These are phyloP conservation scores for Beauveria scarabaeidicola DNA, from an alignment of 2,329 filamentous ascomycete genomes.

Conservation along the genomic window DNA sequence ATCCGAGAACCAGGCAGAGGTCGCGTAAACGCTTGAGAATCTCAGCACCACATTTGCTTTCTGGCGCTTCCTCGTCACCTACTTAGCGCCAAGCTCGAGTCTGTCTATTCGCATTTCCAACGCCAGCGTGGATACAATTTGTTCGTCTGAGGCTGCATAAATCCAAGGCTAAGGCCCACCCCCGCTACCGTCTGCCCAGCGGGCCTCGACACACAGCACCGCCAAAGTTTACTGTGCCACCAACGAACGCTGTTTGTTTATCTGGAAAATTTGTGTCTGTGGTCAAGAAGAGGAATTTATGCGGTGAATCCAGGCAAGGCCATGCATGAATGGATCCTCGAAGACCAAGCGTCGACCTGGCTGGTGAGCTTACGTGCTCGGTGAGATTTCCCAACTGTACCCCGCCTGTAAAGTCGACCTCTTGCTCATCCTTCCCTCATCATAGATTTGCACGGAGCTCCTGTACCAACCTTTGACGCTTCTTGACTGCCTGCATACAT, in stretches of 20 bases:
- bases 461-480: constrained; percentile 85
- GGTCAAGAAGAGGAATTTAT: neutral
- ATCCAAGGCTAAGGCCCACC: constrained; percentile 4
- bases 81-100: neutral
- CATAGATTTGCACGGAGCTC: constrained; percentile 90
- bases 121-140: constrained; percentile 1
- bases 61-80: neutral
- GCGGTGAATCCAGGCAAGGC: neutral
- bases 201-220: neutral
- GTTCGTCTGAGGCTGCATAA: neutral
- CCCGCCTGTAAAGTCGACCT: constrained; percentile 1
- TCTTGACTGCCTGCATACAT: constrained; percentile 90
- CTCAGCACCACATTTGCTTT: neutral
- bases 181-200: neutral
- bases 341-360: constrained; percentile 58
- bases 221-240: neutral
- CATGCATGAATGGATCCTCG: constrained; percentile 43
- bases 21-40: neutral
- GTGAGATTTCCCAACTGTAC: constrained; percentile 45
- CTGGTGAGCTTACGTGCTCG: constrained; percentile 91
- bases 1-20: neutral
- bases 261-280: neutral
- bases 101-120: neutral
- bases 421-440: neutral
- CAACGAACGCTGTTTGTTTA: neutral